Conservation (phyloP, 2,329 filamentous ascomycete genomes). For the Aspergillus spinulosporus region DNA sequence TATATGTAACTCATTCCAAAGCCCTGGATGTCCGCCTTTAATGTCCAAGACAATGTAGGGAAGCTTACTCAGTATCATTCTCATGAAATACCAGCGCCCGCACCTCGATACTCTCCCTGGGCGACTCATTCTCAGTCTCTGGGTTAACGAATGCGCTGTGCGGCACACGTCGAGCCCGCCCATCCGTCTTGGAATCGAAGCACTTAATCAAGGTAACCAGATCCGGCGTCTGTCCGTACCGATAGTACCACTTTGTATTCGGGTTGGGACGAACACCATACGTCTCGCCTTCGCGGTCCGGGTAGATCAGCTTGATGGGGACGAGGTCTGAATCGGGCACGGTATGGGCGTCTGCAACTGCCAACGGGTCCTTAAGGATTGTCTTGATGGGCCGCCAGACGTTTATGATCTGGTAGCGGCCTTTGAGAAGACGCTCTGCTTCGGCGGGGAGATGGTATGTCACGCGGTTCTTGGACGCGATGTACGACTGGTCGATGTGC, state of each 20-base stretch:
- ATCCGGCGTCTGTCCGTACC: slow-evolving; percentile 52
- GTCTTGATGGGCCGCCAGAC: slow-evolving; percentile 54
- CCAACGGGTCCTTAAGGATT: slow-evolving; percentile 56
- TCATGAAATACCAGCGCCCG: slow-evolving; percentile 56
- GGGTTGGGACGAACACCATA: slow-evolving; percentile 47
- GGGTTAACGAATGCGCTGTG: slow-evolving; percentile 58
- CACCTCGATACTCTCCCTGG: slow-evolving; percentile 59
- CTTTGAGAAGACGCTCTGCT: slow-evolving; percentile 44
- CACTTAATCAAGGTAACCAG: slow-evolving; percentile 63
- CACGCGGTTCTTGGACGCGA: slow-evolving; percentile 46
- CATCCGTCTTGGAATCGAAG: slow-evolving; percentile 60
- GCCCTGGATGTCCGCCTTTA: too few relatives aligned
- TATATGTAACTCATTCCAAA: too few relatives aligned
- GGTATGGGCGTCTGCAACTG: slow-evolving; percentile 53
- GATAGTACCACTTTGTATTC: slow-evolving; percentile 56
- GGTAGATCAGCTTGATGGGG: slow-evolving; percentile 53
- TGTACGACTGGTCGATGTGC: slow-evolving; percentile 54
- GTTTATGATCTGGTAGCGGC: slow-evolving; percentile 53
- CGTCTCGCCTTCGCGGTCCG: slow-evolving; percentile 53
- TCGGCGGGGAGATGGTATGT: slow-evolving; percentile 47
- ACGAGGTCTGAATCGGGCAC: slow-evolving; percentile 56
- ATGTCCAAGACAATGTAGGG: neutral
- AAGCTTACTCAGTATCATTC: slow-evolving; percentile 32
- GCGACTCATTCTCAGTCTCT: slow-evolving; percentile 40
- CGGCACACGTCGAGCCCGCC: slow-evolving; percentile 54